Percentiles rank a stretch among this genome's conserved stretches.
These are phyloP conservation scores for Heritiera fomes DNA, from an alignment of 345 rosid genomes.

Conservation along the genomic window DNA sequence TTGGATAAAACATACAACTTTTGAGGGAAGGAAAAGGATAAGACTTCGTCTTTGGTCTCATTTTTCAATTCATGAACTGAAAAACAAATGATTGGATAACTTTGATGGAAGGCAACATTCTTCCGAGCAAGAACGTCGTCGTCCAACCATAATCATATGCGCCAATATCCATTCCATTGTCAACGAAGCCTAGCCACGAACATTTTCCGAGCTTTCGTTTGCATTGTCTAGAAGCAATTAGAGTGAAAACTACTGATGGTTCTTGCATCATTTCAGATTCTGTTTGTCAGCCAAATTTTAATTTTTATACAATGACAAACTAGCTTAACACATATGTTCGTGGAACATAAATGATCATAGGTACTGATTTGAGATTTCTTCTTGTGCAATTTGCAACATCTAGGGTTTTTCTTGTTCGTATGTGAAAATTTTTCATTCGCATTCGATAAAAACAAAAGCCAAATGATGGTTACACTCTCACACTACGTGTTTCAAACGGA, in stretches of 20 bases:
- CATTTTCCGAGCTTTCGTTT: background rate
- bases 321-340: background rate
- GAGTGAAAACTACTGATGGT: background rate
- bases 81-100: background rate
- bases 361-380: background rate
- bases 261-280: background rate
- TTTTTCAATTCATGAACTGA: background rate
- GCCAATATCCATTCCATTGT: background rate
- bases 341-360: background rate
- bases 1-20: background rate
- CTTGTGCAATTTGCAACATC: background rate
- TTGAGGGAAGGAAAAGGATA: background rate
- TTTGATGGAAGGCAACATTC: background rate
- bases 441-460: too few relatives aligned
- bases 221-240: background rate
- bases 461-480: too few relatives aligned
- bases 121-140: background rate
- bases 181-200: too few relatives aligned
- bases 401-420: too few relatives aligned
- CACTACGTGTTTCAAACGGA: too few relatives aligned
- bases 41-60: background rate
- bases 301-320: background rate
- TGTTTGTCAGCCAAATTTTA: background rate
- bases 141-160: background rate
- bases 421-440: too few relatives aligned